Evolutionary conservation across 371 early-diverging fungal species (phyloP), one percentile per base, ranked within the genome.

Genomic region (Blastocladiella emersonii): DNA sequence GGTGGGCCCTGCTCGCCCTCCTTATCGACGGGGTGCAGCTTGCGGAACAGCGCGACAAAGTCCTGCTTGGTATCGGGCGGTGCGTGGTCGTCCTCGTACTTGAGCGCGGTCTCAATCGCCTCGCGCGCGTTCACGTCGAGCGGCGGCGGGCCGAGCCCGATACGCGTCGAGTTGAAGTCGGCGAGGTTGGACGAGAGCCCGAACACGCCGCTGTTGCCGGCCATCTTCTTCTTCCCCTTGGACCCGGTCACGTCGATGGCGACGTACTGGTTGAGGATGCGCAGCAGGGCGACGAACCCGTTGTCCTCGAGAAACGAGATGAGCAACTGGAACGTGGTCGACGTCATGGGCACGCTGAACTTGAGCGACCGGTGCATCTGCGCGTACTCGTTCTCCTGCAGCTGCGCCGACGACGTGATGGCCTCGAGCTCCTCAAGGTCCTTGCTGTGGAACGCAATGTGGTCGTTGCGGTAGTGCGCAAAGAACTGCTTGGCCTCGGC

Each of bases 201-300:
- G 10, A 87, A 76, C 48, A 97, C 81, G 2, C 93, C 92, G 61
- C 23, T 35, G 59, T 57, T 27, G 37, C 59, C 34, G 23, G 37
- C 21, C 13, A 27, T 21, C 34, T 41, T 35, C n/a, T 57, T 27
- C 36, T 57, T 27, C 35, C 56, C 15, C 27, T 61, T 68, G 19
- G 70, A 25, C 23, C 2, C 69, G 23, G 12, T 45, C 65, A 79
- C 89, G 71, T 89, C 78, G 49, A 99, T 93, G 66, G 89, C 83
- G 43, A 99, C 71, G 68, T 93, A 85, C 71, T 93, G 92, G 71
- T 97, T 98, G 45, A 98, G 85, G n/a, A 98, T 81, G 64, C 93
- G 83, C 67, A 97, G 79, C 63, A 99, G 72, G 44, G 91, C 80
- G 66, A 86, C 83, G 65, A 87, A 84, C 65, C 88, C 84, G 73